These are phyloP conservation scores for Colletotrichum sp. DNA, from an alignment of 2,329 filamentous ascomycete species.

Conservation along the genomic window DNA sequence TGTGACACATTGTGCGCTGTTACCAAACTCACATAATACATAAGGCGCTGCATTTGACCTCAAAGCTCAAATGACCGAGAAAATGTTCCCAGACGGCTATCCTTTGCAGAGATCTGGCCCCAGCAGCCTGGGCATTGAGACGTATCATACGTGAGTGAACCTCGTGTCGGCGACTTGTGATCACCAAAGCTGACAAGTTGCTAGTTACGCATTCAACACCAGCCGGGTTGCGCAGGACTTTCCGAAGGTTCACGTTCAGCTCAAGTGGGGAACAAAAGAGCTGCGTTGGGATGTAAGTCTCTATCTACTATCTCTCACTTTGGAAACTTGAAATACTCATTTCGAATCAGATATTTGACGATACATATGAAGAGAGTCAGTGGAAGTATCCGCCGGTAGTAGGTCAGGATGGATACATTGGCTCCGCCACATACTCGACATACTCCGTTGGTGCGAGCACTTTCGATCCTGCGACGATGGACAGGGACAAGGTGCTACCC, in stretches of 20 bases:
- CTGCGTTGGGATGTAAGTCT: conserved; percentile 21
- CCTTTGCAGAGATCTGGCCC: conserved; percentile 7
- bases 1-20: background rate
- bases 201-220: conserved; percentile 17
- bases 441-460: conserved; percentile 7
- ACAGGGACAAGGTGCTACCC: conserved; percentile 27
- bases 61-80: conserved; percentile 1
- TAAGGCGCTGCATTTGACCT: conserved; percentile 15
- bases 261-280: conserved; percentile 21
- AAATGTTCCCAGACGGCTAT: conserved; percentile 2
- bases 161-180: background rate
- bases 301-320: too few species aligned
- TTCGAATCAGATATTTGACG: conserved; percentile 26
- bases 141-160: background rate
- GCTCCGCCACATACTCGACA: conserved; percentile 27
- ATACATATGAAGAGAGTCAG: conserved; percentile 24
- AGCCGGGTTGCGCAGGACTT: conserved; percentile 22
- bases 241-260: conserved; percentile 14
- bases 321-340: background rate
- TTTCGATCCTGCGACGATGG: conserved; percentile 24
- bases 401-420: conserved; percentile 31
- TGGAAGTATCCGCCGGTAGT: conserved; percentile 32
- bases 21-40: too few species aligned
- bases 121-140: background rate
- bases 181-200: background rate